Base-by-base conservation (phyloP, 495 filamentous ascomycete species). In the Penicillium riverlandense region DNA sequence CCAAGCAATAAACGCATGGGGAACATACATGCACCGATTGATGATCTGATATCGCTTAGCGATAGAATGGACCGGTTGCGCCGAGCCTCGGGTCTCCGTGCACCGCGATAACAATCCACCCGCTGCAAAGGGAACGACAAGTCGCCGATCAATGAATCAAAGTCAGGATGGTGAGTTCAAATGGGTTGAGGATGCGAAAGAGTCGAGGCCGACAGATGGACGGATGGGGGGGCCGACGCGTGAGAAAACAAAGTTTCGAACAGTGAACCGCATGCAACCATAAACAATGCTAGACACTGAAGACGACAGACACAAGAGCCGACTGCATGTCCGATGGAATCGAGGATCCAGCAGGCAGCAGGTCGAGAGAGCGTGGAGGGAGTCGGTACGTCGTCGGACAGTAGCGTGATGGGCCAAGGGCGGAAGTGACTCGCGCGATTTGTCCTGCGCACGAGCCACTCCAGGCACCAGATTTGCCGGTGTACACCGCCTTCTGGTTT, bases 401-500 rank as follows among this genome's bases (percentile, higher is more conserved):
- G 47, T 35, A 35, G 38, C 48, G 54, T 51, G 48, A 46, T 46
- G 42, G 48, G 35, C 48, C 48, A 43, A 47, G 43, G 51, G 54
- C 50, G 54, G 54, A 57, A 54, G 40, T 48, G 55, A 54, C 52
- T 55, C 52, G 48, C 51, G 38, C 49, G 41, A 33, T 37, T 37
- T 45, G 36, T 15, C 38, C 41, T 38, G 40, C 44, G 37, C 43
- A 43, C 35, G 22, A 55, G 55, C 55, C 55, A 58, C 55, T 35
- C 10, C 30, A 40, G 50, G 48, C 50, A 54, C 4, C 22, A 22
- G 22, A 0, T 4, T 22, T 22, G 22, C 22, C 22, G 22, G 2
- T 22, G 22, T 22, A 3, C 22, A 22, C 22, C 22, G 22, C 22
- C 22, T 22, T 22, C 22, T 6, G 0, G 4, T 22, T 22, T 22